Evolutionary conservation across 768 basidiomycete genomes (phyloP).

Genomic region (Pseudohyphozyma bogoriensis): DNA sequence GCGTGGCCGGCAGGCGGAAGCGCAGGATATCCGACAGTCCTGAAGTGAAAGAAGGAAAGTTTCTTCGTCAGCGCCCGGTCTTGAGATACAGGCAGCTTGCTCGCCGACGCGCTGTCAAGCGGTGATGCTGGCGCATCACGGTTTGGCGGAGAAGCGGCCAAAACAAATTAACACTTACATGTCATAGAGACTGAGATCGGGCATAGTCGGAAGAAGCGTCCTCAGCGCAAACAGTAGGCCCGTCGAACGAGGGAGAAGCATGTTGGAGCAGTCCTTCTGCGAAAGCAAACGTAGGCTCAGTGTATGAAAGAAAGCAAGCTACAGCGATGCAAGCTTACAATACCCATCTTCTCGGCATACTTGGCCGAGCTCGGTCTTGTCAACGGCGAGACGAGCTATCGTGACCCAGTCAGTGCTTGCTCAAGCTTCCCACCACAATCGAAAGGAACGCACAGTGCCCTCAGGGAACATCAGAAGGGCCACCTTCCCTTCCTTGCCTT

Average conservation of each 20-base stretch:
- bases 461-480: conserved; percentile 87
- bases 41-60: too few relatives aligned
- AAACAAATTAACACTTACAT: too few relatives aligned
- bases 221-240: conserved; percentile 78
- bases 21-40: conserved; percentile 72
- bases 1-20: conserved; percentile 25
- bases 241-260: conserved; percentile 84
- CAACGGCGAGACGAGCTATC: conserved; percentile 78
- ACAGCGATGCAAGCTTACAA: conserved; percentile 50
- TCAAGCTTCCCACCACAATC: conserved; percentile 74
- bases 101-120: too few relatives aligned
- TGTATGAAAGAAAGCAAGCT: neutral
- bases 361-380: conserved; percentile 76
- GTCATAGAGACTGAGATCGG: conserved; percentile 71
- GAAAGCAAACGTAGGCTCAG: neutral
- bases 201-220: conserved; percentile 65
- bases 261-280: conserved; percentile 67
- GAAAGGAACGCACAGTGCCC: conserved; percentile 49
- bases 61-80: too few relatives aligned
- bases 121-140: too few relatives aligned
- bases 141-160: too few relatives aligned
- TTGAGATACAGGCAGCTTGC: too few relatives aligned
- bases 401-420: conserved; percentile 42
- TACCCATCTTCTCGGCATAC: conserved; percentile 77
- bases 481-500: neutral